These are phyloP conservation scores for Asterophora lycoperdoides DNA, from an alignment of 768 basidiomycete species.

Conservation along the genomic window DNA sequence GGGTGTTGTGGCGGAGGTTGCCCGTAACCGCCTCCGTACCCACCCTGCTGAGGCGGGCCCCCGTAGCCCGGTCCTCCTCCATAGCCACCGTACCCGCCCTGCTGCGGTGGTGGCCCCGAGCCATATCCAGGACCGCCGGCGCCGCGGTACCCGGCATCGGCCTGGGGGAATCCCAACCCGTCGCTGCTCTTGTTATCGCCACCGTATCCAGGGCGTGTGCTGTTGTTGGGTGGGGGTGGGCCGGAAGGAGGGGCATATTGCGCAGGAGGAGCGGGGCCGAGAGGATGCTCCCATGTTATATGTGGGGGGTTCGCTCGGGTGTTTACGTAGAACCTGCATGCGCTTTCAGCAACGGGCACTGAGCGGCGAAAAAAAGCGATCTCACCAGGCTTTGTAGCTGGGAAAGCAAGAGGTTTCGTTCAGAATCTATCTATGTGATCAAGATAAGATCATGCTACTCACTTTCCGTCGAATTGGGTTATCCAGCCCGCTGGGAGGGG, in stretches of 20 bases:
- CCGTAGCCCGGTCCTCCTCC: constrained; percentile 19
- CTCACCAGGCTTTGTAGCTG: constrained; percentile 67
- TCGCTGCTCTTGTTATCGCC: constrained; percentile 14
- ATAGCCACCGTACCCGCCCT: constrained; percentile 15
- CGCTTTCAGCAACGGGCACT: background rate
- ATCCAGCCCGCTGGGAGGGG: constrained; percentile 66
- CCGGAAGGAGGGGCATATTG: constrained; percentile 38
- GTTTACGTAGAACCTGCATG: constrained; percentile 75
- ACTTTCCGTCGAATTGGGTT: constrained; percentile 65
- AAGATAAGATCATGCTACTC: constrained; percentile 29
- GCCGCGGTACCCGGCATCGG: constrained; percentile 14
- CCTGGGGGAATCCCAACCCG: constrained; percentile 20
- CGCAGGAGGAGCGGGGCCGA: constrained; percentile 43
- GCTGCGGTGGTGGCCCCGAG: constrained; percentile 20
- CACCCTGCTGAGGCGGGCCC: constrained; percentile 16
- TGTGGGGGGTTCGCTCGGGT: constrained; percentile 56
- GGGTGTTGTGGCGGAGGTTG: constrained; percentile 9
- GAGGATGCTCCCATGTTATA: constrained; percentile 68
- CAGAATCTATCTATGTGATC: constrained; percentile 16
- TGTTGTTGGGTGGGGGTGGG: constrained; percentile 42
- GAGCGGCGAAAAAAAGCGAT: constrained; percentile 1
- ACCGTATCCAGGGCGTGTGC: constrained; percentile 9
- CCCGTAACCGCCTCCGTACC: constrained; percentile 3
- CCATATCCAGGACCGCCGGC: constrained; percentile 25
- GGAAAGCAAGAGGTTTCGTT: constrained; percentile 4